Base-by-base conservation (phyloP, 805 yeast species). In the Yamadazyma olivae region DNA sequence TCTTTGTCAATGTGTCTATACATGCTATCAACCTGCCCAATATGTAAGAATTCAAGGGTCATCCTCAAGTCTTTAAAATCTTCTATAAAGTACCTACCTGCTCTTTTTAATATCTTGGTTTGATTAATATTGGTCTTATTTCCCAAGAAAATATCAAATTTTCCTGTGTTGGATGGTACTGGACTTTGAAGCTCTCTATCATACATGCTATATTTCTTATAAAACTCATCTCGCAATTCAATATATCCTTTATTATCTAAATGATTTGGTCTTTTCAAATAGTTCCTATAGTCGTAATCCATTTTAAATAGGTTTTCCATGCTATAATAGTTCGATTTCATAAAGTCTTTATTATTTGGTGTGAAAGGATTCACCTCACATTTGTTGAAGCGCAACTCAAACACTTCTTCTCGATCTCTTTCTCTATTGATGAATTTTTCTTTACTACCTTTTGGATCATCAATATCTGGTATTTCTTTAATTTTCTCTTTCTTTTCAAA, bases 231-330 rank as follows among this genome's bases (percentile, higher is more conserved):
- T 3, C 53, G 46, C 15, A 65, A 40, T 41, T 67, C 72, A 5
- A 66, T 53, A 25, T 48, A 44, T 32, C 54, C 47, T 3, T 52
- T 57, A 35, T 57, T 57, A n/a, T 33, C 25, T 16, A 60, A 42
- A 46, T 73, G 59, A 0, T 39, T 18, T 2, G 84, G 83, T 36
- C 64, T 57, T 1, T 62, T 45, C 16, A 80, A 51, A 1, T 75
- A 63, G 4, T 58, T 46, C 13, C 46, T 46, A 51, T 62, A 74
- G 12, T 54, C 46, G 28, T 62, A 40, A 41, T 78, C 81, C 3
- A 71, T 50, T 27, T 61, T 57, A 46, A 77, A 79, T 2, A 77
- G 50, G n/a, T 57, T 51, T 27, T 56, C 51, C 57, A 65, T 60
- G 3, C 47, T 42, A 33, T 74, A 60, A 28, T 66, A 56, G 1